Evolutionary conservation across 192 early-diverging fungal genomes (phyloP).

Genomic region (Allomyces javanicus): DNA sequence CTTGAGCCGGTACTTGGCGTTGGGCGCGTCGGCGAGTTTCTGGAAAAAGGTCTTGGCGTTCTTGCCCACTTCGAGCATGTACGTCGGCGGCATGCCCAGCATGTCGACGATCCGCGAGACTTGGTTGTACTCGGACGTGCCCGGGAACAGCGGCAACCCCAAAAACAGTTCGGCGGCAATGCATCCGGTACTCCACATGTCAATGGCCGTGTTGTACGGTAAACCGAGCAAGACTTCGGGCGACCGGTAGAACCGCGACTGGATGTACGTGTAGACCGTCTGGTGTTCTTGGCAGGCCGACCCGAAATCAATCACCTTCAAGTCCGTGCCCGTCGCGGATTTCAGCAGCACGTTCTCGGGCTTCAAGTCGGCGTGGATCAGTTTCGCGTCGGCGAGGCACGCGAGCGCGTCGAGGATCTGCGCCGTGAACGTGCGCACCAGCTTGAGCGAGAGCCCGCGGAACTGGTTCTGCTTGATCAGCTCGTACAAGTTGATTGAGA

Average conservation of each 20-base stretch:
- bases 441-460: conserved; percentile 79
- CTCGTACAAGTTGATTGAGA: conserved; percentile 94
- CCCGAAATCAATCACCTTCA: conserved; percentile 99
- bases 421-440: conserved; percentile 76
- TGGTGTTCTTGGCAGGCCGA: conserved; percentile 87
- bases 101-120: conserved; percentile 78
- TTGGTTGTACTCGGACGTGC: conserved; percentile 91
- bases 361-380: conserved; percentile 98
- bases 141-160: conserved; percentile 87
- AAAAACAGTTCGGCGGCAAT: conserved; percentile 90
- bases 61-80: conserved; percentile 89
- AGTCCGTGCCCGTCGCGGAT: conserved; percentile 24
- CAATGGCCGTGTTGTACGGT: conserved; percentile 79
- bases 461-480: conserved; percentile 95
- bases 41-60: conserved; percentile 65
- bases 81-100: conserved; percentile 66
- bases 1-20: conserved; percentile 45
- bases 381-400: conserved; percentile 62
- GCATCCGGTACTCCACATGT: conserved; percentile 98
- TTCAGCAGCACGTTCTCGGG: conserved; percentile 91
- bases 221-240: conserved; percentile 92
- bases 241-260: conserved; percentile 89
- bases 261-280: conserved; percentile 94
- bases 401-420: conserved; percentile 86
- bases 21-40: conserved; percentile 17